Conservation (phyloP, 129 eudicot genomes). For the Helianthus annuus region DNA sequence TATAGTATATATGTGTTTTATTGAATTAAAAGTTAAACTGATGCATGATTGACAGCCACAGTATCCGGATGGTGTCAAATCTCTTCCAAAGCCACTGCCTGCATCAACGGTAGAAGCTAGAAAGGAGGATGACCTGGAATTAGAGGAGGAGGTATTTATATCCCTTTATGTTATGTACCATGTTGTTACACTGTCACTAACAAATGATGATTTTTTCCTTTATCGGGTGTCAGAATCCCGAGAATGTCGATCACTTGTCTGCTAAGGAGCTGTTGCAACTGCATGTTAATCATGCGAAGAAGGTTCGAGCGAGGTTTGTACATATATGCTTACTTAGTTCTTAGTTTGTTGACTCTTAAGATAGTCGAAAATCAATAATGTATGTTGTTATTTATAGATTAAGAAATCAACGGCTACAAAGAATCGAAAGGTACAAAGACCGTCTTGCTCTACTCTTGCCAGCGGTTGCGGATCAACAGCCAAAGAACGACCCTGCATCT, state of each 20-base stretch:
- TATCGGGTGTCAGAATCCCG: constrained; percentile 46
- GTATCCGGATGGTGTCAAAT: constrained; percentile 44
- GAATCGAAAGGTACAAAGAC: constrained; percentile 83
- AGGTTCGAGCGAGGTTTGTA: constrained; percentile 72
- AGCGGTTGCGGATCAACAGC: constrained; percentile 60
- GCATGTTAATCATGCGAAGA: constrained; percentile 84
- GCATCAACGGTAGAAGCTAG: constrained; percentile 38
- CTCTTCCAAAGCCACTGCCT: constrained; percentile 82
- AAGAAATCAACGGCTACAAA: constrained; percentile 69
- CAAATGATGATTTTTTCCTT: constrained; percentile 20
- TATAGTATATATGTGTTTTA: background rate
- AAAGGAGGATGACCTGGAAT: constrained; percentile 48
- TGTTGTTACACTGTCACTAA: constrained; percentile 9
- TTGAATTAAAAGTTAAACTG: background rate
- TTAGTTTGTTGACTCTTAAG: background rate
- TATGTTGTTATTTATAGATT: constrained; percentile 40
- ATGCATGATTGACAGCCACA: constrained; percentile 47
- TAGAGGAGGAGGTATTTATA: constrained; percentile 58
- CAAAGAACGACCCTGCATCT: constrained; percentile 43
- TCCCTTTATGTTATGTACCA: background rate
- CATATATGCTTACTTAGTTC: constrained; percentile 20
- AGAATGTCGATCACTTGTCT: constrained; percentile 49
- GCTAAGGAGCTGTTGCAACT: constrained; percentile 62
- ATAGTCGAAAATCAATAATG: background rate
- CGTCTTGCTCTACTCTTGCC: constrained; percentile 93